phyloP scores from a whole-genome alignment of 2,329 filamentous ascomycete genomes.

The Aureobasidium sp. region DNA sequence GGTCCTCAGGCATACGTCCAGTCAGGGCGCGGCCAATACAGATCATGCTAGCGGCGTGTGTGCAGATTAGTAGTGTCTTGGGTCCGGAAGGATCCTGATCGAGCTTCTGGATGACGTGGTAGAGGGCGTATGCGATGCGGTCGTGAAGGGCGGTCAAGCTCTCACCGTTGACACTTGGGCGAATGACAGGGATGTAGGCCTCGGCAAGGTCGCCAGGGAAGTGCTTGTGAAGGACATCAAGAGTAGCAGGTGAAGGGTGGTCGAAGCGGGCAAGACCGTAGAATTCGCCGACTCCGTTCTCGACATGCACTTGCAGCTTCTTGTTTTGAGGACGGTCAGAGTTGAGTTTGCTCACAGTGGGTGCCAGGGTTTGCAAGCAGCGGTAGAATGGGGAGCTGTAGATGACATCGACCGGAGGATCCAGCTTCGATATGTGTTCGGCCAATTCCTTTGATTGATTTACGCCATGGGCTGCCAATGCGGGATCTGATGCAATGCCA shows the following conservation, averaged over 20 bases:
- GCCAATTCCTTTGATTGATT: constrained; percentile 73
- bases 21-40: constrained; percentile 77
- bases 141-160: constrained; percentile 72
- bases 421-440: constrained; percentile 52
- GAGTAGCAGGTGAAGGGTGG: constrained; percentile 69
- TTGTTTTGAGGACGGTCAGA: constrained; percentile 20
- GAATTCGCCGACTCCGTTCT: constrained; percentile 64
- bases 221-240: constrained; percentile 54
- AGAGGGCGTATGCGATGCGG: constrained; percentile 63
- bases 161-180: constrained; percentile 70
- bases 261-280: constrained; percentile 80
- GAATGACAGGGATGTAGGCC: constrained; percentile 47
- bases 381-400: constrained; percentile 85
- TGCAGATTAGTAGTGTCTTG: constrained; percentile 69
- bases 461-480: constrained; percentile 79
- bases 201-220: constrained; percentile 57
- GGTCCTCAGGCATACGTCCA: constrained; percentile 63
- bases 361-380: constrained; percentile 75
- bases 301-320: constrained; percentile 28
- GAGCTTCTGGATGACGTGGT: constrained; percentile 62
- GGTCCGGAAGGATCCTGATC: constrained; percentile 59
- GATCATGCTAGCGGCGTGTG: constrained; percentile 86
- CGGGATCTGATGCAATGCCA: constrained; percentile 78
- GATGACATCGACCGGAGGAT: constrained; percentile 64
- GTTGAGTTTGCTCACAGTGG: constrained; percentile 52